A percentile compares a stretch with the other conserved stretches of the same genome.
These are phyloP conservation scores for Alternaria incomplexa DNA, from an alignment of 2,329 filamentous ascomycete genomes.

Conservation along the genomic window DNA sequence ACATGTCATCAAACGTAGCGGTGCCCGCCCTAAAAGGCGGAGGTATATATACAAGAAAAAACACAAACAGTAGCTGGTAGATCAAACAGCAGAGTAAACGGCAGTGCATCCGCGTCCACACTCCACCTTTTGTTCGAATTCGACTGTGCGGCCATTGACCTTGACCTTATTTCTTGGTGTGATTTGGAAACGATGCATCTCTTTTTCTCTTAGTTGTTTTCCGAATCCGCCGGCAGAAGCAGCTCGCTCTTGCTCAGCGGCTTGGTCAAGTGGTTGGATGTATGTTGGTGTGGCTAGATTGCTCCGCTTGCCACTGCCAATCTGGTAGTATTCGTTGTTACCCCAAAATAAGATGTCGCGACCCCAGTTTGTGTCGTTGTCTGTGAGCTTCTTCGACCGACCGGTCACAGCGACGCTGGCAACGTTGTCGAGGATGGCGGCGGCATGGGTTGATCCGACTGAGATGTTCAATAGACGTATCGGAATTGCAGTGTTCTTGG, in stretches of 20 bases:
- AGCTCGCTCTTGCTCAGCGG: slow-evolving; percentile 56
- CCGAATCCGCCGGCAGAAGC: slow-evolving; percentile 17
- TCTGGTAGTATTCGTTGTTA: slow-evolving; percentile 90
- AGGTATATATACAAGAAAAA: slow-evolving; percentile 6
- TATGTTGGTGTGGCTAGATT: slow-evolving; percentile 79
- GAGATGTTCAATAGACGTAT: slow-evolving; percentile 78
- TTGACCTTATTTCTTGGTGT: slow-evolving; percentile 76
- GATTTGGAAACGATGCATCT: slow-evolving; percentile 78
- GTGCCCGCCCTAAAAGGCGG: slow-evolving; percentile 2
- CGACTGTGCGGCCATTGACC: slow-evolving; percentile 72
- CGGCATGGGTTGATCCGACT: slow-evolving; percentile 79
- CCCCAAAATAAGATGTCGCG: slow-evolving; percentile 93
- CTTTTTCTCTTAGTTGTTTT: slow-evolving; percentile 63
- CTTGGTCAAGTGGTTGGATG: slow-evolving; percentile 75
- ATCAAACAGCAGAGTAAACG: slow-evolving; percentile 31
- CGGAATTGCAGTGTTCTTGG: slow-evolving; percentile 68
- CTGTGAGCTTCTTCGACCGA: slow-evolving; percentile 43
- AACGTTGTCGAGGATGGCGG: slow-evolving; percentile 83
- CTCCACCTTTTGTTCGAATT: slow-evolving; percentile 84
- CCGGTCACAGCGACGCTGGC: slow-evolving; percentile 66
- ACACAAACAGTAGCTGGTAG: not conserved
- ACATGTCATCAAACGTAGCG: slow-evolving; percentile 1
- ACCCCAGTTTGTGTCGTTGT: slow-evolving; percentile 84
- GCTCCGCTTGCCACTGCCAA: slow-evolving; percentile 87
- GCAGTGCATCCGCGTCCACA: slow-evolving; percentile 85